Conservation (phyloP, 306 rosid genomes). For the Prunus kanzakura region DNA sequence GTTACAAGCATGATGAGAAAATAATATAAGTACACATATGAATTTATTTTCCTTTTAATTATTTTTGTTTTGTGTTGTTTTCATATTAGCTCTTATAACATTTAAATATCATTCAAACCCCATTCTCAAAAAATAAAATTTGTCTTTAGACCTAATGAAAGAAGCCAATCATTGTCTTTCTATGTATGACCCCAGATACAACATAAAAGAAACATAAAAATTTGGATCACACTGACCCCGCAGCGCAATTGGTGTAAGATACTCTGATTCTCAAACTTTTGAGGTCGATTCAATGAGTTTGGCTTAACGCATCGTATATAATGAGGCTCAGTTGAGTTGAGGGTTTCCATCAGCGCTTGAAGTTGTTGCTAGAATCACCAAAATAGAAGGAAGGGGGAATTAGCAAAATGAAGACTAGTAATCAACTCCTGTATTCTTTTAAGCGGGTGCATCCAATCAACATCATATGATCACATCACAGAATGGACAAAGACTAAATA, state of each 20-base stretch:
- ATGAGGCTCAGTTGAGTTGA: constrained; percentile 86
- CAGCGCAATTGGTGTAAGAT: constrained; percentile 93
- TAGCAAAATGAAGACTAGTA: neutral
- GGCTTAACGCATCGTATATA: constrained; percentile 98
- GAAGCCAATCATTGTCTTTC: neutral
- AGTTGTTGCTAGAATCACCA: constrained; percentile 81
- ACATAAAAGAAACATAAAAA: constrained; percentile 19
- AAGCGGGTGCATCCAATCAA: neutral
- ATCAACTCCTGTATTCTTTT: neutral
- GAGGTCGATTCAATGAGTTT: constrained; percentile 83
- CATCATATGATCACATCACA: neutral
- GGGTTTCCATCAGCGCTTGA: constrained; percentile 94
- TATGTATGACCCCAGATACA: constrained; percentile 19
- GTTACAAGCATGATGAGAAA: neutral
- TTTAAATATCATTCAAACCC: neutral
- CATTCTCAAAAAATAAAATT: neutral
- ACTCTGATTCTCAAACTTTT: constrained; percentile 81
- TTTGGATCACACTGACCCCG: constrained; percentile 68
- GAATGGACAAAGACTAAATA: neutral
- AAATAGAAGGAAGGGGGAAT: neutral
- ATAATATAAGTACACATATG: neutral
- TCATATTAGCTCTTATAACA: neutral
- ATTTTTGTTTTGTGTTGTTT: neutral
- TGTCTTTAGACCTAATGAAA: neutral
- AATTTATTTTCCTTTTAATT: neutral